Percentiles rank a stretch among this genome's conserved stretches.
These are phyloP conservation scores for Corylus heterophylla DNA, from an alignment of 306 rosid genomes.

Conservation along the genomic window DNA sequence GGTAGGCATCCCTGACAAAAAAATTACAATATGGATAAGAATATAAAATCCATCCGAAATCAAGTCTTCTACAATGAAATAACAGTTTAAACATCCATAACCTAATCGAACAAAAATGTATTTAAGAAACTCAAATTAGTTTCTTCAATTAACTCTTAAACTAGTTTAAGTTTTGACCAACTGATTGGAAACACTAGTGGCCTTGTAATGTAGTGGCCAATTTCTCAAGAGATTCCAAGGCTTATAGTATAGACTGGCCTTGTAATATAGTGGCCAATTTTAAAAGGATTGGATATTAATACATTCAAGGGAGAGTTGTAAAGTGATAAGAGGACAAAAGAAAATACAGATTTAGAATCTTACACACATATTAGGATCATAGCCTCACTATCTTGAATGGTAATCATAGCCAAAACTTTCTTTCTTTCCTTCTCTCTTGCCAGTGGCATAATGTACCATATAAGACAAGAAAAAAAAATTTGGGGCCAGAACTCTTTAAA, in stretches of 20 bases:
- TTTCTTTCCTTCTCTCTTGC: not conserved
- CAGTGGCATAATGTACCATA: too few relatives aligned
- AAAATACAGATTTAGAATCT: not conserved
- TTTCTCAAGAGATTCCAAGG: not conserved
- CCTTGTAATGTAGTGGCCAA: not conserved
- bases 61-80: not conserved
- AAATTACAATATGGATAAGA: not conserved
- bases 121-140: not conserved
- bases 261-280: not conserved
- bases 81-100: not conserved
- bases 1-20: constrained; percentile 75
- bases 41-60: not conserved
- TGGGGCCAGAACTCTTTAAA: not conserved
- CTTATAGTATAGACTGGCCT: not conserved
- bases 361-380: not conserved
- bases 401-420: not conserved
- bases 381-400: not conserved
- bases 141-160: not conserved
- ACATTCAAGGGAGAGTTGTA: not conserved
- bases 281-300: not conserved
- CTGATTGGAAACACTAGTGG: not conserved
- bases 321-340: not conserved
- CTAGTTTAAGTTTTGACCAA: not conserved
- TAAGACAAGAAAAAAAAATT: not conserved
- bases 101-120: not conserved